These are phyloP conservation scores for Rhodofomes roseus DNA, from an alignment of 1,284 basidiomycete genomes.

Conservation along the genomic window DNA sequence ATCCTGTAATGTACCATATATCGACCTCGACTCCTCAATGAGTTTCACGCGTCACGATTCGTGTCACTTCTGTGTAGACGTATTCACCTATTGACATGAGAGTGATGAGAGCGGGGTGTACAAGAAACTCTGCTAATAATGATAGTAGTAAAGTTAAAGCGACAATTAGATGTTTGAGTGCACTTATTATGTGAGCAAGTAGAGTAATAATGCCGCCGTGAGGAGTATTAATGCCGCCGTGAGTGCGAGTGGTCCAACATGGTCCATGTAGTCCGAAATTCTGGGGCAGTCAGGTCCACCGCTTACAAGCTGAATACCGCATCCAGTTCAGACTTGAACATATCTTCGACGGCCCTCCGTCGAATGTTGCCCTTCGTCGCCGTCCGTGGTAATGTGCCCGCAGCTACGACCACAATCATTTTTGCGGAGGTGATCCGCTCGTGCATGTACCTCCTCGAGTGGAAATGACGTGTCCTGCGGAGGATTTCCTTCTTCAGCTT, in stretches of 20 bases:
- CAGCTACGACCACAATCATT: constrained; percentile 54
- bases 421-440: constrained; percentile 55
- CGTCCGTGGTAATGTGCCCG: constrained; percentile 56
- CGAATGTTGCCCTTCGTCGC: constrained; percentile 68
- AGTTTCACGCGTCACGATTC: neutral
- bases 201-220: no score
- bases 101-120: neutral
- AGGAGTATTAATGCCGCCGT: no score
- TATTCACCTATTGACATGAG: neutral
- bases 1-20: no score
- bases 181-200: neutral
- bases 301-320: constrained; percentile 35
- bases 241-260: no score
- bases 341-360: constrained; percentile 57
- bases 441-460: constrained; percentile 59
- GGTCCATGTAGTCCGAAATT: no score
- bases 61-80: neutral
- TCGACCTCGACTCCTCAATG: no score
- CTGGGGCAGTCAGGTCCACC: no score
- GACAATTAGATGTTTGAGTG: neutral
- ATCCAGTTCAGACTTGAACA: constrained; percentile 48
- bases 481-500: constrained; percentile 58
- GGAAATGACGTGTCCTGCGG: constrained; percentile 55
- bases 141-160: neutral
- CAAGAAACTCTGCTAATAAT: neutral